Conservation (phyloP, 768 basidiomycete species). For the Pholiota microspora region DNA sequence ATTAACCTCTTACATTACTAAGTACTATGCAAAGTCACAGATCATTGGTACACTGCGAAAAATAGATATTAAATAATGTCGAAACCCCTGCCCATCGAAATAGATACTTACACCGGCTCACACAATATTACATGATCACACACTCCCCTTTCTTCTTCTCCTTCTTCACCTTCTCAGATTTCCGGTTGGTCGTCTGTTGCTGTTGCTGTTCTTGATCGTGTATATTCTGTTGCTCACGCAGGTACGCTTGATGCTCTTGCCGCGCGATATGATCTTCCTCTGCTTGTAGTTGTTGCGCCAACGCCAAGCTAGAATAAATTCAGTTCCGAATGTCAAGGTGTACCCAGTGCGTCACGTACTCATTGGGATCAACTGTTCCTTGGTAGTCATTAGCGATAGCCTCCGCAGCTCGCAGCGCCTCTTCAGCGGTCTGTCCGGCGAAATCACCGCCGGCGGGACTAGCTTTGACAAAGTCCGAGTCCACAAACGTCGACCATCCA, state of each 20-base stretch:
- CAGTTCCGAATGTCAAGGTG: neutral
- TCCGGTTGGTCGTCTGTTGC: conserved; percentile 10
- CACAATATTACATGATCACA: conserved; percentile 47
- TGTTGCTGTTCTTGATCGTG: conserved; percentile 24
- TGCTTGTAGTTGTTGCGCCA: conserved; percentile 76
- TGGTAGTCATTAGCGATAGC: conserved; percentile 36
- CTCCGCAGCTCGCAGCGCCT: conserved; percentile 50
- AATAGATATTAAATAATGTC: too few species aligned
- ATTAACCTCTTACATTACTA: too few species aligned
- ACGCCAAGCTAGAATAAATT: conserved; percentile 43
- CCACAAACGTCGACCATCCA: conserved; percentile 72
- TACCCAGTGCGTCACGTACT: conserved; percentile 44
- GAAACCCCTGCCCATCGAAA: neutral
- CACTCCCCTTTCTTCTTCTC: conserved; percentile 52
- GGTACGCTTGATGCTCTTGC: conserved; percentile 30
- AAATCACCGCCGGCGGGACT: conserved; percentile 80
- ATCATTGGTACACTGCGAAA: too few species aligned
- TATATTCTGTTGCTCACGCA: conserved; percentile 28
- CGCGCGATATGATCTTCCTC: conserved; percentile 68
- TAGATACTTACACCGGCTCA: neutral
- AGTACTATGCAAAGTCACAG: too few species aligned
- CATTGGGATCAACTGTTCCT: conserved; percentile 44
- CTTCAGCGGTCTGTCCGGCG: conserved; percentile 70
- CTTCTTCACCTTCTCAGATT: conserved; percentile 26
- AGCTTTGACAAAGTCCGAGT: conserved; percentile 61